Base-by-base conservation (phyloP, 495 filamentous ascomycete species). In the Penicillium nucicola region DNA sequence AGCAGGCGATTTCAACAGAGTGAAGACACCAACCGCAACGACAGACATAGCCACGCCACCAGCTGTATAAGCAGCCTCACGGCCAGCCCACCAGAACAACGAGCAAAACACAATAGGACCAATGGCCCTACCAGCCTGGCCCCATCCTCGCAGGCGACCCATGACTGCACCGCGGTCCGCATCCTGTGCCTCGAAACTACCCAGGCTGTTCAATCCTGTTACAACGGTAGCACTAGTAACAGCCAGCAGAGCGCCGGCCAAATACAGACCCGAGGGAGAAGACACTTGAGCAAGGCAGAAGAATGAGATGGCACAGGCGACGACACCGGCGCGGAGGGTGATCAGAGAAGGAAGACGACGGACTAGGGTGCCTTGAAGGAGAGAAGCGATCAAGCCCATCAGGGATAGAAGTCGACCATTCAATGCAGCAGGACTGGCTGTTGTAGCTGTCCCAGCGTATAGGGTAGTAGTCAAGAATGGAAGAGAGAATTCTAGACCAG, bases 41-140 rank as follows among this genome's bases (percentile, higher is more conserved):
- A 65, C 82, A 18, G 86, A 60, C 77, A 97, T 96, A 2, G 88
- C 90, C 28, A 77, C 64, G 0, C 89, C 89, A 3, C 93, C 95
- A 62, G 87, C 75, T 1, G 73, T 76, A 66, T 96, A 99, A 1
- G 93, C 93, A 13, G 84, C 71, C 60, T 95, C 86, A 33, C 93
- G 74, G 0, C 95, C 93, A 25, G 89, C 92, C 95, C 95, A 99
- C 93, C 93, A 99, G 71, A 97, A 99, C 49, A 99, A 76, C n/a
- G 88, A 86, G 56, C 92, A 97, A 60, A 97, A 99, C 38, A 95
- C 62, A 19, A 97, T 59, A 1, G 93, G 93, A 0, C 93, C 93
- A 15, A 92, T 66, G 3, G 92, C 88, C 18, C 95, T 76, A 2
- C 93, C 95, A 9, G 91, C 75, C 71, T 97, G 93, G 3, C 93